These are phyloP conservation scores for Lasiosphaeris hirsuta DNA, from an alignment of 495 filamentous ascomycete species.

Conservation along the genomic window DNA sequence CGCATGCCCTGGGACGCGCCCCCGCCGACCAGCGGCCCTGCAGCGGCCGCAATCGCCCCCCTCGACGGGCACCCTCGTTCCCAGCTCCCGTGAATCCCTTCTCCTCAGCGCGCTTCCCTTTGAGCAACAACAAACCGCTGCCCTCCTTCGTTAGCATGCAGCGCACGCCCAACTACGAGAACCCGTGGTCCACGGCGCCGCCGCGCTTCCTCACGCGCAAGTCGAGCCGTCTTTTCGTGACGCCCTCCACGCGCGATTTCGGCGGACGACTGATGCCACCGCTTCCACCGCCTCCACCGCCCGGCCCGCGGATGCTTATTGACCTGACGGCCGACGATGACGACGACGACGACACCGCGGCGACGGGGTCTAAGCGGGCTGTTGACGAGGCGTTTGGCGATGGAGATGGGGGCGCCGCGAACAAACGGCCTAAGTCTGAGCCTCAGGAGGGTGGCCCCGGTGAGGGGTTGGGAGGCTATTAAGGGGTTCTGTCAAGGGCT, in stretches of 20 bases:
- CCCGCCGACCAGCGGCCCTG: too few relatives aligned
- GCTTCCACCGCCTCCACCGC: too few relatives aligned
- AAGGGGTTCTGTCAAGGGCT: neutral
- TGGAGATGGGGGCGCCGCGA: too few relatives aligned
- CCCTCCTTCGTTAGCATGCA: neutral
- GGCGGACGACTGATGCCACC: too few relatives aligned
- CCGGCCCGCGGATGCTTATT: neutral
- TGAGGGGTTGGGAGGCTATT: too few relatives aligned
- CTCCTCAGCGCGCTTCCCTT: too few relatives aligned
- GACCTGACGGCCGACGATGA: neutral
- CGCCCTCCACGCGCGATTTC: neutral
- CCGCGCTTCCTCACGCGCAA: neutral
- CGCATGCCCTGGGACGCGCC: neutral
- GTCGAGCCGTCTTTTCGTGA: constrained; percentile 11
- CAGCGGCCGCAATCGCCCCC: too few relatives aligned
- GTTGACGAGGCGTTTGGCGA: too few relatives aligned
- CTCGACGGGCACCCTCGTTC: neutral
- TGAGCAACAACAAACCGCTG: neutral
- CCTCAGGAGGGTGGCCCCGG: too few relatives aligned
- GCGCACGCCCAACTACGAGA: too few relatives aligned
- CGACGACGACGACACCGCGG: neutral
- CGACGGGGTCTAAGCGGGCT: neutral
- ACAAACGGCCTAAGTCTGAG: too few relatives aligned
- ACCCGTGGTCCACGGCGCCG: neutral
- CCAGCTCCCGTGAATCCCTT: neutral